Evolutionary conservation across 257 asterid genomes (phyloP), one percentile per base, ranked within the genome.

Genomic region (Thymus mandschuricus): DNA sequence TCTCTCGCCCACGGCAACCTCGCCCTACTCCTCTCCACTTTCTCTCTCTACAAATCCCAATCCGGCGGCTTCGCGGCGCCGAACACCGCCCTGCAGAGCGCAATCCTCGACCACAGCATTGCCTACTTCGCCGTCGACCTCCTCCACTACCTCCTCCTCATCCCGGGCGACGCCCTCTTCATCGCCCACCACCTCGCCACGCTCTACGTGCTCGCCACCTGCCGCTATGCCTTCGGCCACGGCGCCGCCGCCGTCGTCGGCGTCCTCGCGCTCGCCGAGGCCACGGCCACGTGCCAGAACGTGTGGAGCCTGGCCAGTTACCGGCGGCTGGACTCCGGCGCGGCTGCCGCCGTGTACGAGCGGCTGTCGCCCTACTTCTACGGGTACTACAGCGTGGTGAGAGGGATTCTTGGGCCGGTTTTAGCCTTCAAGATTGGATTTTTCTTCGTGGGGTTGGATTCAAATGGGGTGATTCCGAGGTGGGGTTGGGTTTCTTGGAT

Each of bases 401-500:
- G 98, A 65, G 96, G 96, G 78, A 15, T 89, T 82, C 63, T 86
- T 58, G 96, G 86, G 15, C 97, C 98, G 1, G 0, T 86, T 60
- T 84, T 66, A 49, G 89, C 75, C 56, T 79, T 60, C 70, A 86
- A 83, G 74, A 76, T 91, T 54, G 82, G 81, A 5, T 28, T 77
- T 75, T 82, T 73, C 45, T 69, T 60, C 3, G 76, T 41, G 70
- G 51, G 34, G 6, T 21, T 46, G 34, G 69, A 46, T 5, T 27
- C 13, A 66, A 55, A 73, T 66, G 76, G 72, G 44, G 71, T 78
- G 72, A 76, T 92, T 71, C 95, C 96, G 56, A 60, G 41, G 73
- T 81, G 95, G 90, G 89, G 80, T 70, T 82, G 89, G 95, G 57
- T 81, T 73, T 89, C 97, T 81, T 89, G 96, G 96, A 80, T 87